These are phyloP conservation scores for Torrubiellomyces zombiae DNA, from an alignment of 2,329 filamentous ascomycete species.

Conservation along the genomic window DNA sequence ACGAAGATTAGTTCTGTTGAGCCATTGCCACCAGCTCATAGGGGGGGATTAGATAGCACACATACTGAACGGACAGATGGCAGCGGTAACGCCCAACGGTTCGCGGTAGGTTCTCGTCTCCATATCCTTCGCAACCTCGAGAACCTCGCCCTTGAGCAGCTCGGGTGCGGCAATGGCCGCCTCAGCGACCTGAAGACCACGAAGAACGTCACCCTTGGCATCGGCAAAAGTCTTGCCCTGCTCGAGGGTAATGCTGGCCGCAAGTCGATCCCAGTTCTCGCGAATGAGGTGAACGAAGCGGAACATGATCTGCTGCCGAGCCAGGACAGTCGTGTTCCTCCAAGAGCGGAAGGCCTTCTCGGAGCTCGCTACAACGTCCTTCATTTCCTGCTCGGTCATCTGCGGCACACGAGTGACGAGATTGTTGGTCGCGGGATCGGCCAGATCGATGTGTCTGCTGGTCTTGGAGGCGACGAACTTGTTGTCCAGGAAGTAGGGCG, in stretches of 20 bases:
- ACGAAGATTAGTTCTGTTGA: too few species aligned
- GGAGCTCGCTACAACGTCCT: constrained; percentile 58
- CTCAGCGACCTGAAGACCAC: constrained; percentile 73
- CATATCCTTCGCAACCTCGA: constrained; percentile 82
- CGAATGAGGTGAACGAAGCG: constrained; percentile 65
- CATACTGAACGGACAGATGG: constrained; percentile 73
- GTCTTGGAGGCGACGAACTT: constrained; percentile 53
- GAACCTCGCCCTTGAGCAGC: constrained; percentile 65
- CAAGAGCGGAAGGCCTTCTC: constrained; percentile 60
- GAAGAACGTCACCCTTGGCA: constrained; percentile 64
- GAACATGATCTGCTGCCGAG: constrained; percentile 76
- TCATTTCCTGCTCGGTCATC: constrained; percentile 62
- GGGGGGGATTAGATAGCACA: too few species aligned
- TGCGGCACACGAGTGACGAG: constrained; percentile 71
- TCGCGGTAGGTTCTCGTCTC: constrained; percentile 72
- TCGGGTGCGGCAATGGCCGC: constrained; percentile 67
- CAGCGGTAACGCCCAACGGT: constrained; percentile 64
- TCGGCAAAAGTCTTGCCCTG: constrained; percentile 82
- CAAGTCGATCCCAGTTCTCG: constrained; percentile 72
- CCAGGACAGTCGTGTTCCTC: constrained; percentile 54
- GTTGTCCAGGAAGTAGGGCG: constrained; percentile 72
- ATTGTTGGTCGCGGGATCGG: constrained; percentile 76
- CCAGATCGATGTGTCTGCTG: constrained; percentile 59
- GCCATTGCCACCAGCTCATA: too few species aligned
- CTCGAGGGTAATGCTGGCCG: constrained; percentile 72